phyloP scores from a whole-genome alignment of 2,329 filamentous ascomycete species.

The Xylaria sp. region DNA sequence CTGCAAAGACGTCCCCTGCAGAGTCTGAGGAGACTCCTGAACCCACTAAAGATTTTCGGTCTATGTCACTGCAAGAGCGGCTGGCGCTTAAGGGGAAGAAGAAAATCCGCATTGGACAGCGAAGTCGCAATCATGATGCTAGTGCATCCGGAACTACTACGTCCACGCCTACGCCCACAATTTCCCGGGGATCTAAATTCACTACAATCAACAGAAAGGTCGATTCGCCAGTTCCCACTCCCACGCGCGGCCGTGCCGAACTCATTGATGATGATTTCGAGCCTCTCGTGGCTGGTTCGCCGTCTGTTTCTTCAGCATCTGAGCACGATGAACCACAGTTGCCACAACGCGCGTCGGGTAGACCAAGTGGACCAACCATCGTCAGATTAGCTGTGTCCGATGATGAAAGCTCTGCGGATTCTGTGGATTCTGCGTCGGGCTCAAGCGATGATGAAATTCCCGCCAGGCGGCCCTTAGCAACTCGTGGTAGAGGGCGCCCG shows the following conservation, averaged over 20 bases:
- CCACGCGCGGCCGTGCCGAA: conserved; percentile 40
- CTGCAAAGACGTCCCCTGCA: conserved; percentile 29
- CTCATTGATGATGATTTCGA: conserved; percentile 43
- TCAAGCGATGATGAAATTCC: conserved; percentile 38
- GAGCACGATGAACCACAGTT: conserved; percentile 28
- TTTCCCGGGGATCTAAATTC: conserved; percentile 9
- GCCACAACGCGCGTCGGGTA: conserved; percentile 18
- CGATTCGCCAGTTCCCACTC: conserved; percentile 24
- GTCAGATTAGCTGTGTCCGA: conserved; percentile 40
- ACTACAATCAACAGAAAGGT: neutral
- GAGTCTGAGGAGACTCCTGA: conserved; percentile 28
- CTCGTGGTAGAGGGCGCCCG: conserved; percentile 53
- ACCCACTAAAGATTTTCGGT: conserved; percentile 46
- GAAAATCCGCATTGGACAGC: conserved; percentile 60
- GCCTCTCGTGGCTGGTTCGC: conserved; percentile 34
- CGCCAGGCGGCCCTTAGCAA: conserved; percentile 48
- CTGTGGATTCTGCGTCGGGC: conserved; percentile 35
- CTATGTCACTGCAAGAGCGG: conserved; percentile 68
- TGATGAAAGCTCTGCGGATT: conserved; percentile 37
- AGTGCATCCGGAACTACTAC: conserved; percentile 22
- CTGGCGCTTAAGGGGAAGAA: conserved; percentile 64
- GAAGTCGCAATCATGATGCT: conserved; percentile 24
- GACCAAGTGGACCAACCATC: conserved; percentile 40
- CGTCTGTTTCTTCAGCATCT: conserved; percentile 36
- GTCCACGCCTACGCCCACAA: conserved; percentile 32